Evolutionary conservation across 1,284 basidiomycete genomes (phyloP).

Genomic region (Leccinum subatratum): DNA sequence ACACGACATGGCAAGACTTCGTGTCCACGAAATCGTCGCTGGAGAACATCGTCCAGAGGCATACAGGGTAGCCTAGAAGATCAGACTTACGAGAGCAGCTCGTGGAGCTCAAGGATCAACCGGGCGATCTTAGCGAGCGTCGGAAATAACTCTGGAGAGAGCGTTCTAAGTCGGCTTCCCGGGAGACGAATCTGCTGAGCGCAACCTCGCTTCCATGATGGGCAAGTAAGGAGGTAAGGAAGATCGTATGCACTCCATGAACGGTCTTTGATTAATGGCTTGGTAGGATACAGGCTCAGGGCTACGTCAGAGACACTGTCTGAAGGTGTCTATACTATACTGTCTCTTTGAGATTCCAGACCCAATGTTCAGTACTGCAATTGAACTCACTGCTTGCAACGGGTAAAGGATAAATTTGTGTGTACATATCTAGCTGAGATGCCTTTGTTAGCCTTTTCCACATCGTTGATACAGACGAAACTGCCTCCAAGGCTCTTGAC

Average conservation of each 20-base stretch:
- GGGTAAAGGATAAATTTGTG: slow-evolving; percentile 48
- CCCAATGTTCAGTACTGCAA: slow-evolving; percentile 84
- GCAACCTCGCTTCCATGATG: slow-evolving; percentile 86
- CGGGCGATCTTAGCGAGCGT: slow-evolving; percentile 70
- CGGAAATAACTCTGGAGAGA: slow-evolving; percentile 95
- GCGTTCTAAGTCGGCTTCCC: slow-evolving; percentile 80
- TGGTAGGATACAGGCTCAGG: slow-evolving; percentile 83
- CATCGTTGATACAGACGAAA: slow-evolving; percentile 93
- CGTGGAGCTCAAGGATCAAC: slow-evolving; percentile 63
- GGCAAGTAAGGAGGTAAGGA: slow-evolving; percentile 81
- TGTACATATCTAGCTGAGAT: slow-evolving; percentile 2
- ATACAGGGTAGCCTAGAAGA: slow-evolving; percentile 72
- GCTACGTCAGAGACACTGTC: slow-evolving; percentile 65
- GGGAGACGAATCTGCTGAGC: slow-evolving; percentile 77
- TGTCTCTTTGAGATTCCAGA: slow-evolving; percentile 90
- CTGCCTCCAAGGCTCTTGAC: slow-evolving; percentile 83
- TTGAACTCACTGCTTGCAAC: slow-evolving; percentile 92
- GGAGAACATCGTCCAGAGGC: slow-evolving; percentile 53
- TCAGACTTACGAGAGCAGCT: slow-evolving; percentile 66
- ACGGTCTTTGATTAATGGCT: slow-evolving; percentile 1
- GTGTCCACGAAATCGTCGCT: slow-evolving; percentile 44
- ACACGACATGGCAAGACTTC: slow-evolving; percentile 48
- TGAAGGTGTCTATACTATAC: slow-evolving; percentile 85
- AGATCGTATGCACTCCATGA: not conserved
- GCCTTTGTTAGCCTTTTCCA: slow-evolving; percentile 73